Evolutionary conservation across 768 basidiomycete genomes (phyloP).

Genomic region (Phanerodontia chrysosporium): DNA sequence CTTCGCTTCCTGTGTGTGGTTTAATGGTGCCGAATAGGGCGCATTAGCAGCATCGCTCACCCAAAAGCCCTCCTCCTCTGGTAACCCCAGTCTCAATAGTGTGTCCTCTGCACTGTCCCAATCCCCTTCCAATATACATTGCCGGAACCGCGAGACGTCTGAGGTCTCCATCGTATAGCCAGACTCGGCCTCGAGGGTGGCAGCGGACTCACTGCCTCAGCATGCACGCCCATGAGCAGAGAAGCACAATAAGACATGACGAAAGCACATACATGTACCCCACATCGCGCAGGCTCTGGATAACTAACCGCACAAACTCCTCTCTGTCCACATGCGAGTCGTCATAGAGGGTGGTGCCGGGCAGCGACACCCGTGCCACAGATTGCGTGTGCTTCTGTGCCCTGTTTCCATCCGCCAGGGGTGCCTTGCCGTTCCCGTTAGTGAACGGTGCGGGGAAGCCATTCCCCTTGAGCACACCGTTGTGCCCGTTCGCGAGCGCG

Average conservation of each 20-base stretch:
- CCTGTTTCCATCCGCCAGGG: slow-evolving; percentile 12
- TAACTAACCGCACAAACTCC: slow-evolving; percentile 84
- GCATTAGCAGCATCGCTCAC: slow-evolving; percentile 39
- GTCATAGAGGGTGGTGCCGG: slow-evolving; percentile 73
- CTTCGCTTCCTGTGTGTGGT: slow-evolving; percentile 55
- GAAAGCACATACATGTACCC: slow-evolving; percentile 48
- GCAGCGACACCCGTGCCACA: slow-evolving; percentile 59
- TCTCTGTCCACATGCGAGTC: slow-evolving; percentile 73
- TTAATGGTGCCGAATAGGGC: background rate
- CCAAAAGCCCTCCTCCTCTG: slow-evolving; percentile 63
- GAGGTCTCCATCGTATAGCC: slow-evolving; percentile 81
- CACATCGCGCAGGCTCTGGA: slow-evolving; percentile 87
- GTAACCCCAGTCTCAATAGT: slow-evolving; percentile 63
- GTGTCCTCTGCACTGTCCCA: slow-evolving; percentile 79
- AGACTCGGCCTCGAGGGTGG: slow-evolving; percentile 87
- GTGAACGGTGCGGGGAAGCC: slow-evolving; percentile 17
- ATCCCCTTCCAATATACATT: slow-evolving; percentile 71
- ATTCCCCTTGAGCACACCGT: slow-evolving; percentile 20
- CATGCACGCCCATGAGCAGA: slow-evolving; percentile 14
- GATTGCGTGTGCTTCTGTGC: slow-evolving; percentile 14
- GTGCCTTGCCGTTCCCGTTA: slow-evolving; percentile 19
- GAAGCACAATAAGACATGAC: background rate
- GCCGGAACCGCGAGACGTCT: slow-evolving; percentile 75
- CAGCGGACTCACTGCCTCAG: slow-evolving; percentile 72
- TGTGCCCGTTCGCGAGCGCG: slow-evolving; percentile 22